Evolutionary conservation across 306 rosid genomes (phyloP), one percentile per base, ranked within the genome.

Genomic region (Purshia tridentata): DNA sequence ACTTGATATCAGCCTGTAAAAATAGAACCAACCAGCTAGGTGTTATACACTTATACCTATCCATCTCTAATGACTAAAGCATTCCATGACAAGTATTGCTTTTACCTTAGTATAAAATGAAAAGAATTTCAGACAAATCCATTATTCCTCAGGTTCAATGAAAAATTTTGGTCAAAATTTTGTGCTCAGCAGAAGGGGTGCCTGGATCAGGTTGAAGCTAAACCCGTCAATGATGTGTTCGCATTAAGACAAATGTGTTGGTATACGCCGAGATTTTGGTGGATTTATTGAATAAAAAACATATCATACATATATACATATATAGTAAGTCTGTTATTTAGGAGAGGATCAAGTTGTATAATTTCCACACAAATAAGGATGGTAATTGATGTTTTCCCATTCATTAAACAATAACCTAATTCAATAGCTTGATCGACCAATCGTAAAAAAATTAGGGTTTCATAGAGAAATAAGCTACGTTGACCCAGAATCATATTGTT

Each of bases 391-490:
- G 35, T 29, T 29, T 29, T 29, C 35, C 35, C 35, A 29, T 29
- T 29, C 1, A 1, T 6, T 4, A 44, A 16, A 20, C 22, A 60
- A 60, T 60, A 60, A 4, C 35, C 42, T 42, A 58, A 11, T 56
- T 58, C 19, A 8, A 58, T 7, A 14, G 4, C 11, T 29, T 19
- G 37, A 55, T 10, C 19, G 9, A 59, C 11, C 63, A 58, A 37
- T 58, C 48, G 67, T 15, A 14, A 39, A 42, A 7, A 63, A 29
- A 66, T 67, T 35, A 68, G 72, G 72, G 60, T 50, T 50, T 50
- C 59, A 51, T n/a, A 6, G 16, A 49, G 5, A 29, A 63, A 46
- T 14, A 39, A 60, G 46, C 58, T 53, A 53, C 6, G 23, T 9
- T 18, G 18, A 23, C 12, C 5, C 58, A 18, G 18, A 23, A 18